Evolutionary conservation across 176 grass and related monocot genomes (phyloP).

Genomic region (Oryza australiensis): DNA sequence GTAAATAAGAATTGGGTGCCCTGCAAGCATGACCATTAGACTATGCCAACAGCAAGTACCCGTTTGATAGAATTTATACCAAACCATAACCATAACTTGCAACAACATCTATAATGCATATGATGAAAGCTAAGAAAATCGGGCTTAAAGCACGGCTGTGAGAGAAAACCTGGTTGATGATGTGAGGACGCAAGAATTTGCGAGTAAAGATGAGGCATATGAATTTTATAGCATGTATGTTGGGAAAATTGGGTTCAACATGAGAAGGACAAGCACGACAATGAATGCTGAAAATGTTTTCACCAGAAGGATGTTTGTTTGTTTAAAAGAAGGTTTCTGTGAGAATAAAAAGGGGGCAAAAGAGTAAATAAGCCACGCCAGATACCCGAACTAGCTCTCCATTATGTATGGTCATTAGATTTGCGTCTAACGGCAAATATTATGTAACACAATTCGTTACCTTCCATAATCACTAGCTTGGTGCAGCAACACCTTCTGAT

Average conservation of each 20-base stretch:
- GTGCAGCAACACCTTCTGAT: conserved; percentile 51
- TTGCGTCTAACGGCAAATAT: conserved; percentile 69
- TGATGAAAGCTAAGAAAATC: conserved; percentile 76
- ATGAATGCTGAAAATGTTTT: conserved; percentile 75
- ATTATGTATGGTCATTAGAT: conserved; percentile 83
- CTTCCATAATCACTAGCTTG: conserved; percentile 82
- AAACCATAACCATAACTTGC: conserved; percentile 78
- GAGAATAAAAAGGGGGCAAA: conserved; percentile 89
- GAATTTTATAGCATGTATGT: conserved; percentile 95
- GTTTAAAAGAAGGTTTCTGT: conserved; percentile 94
- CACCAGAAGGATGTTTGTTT: conserved; percentile 97
- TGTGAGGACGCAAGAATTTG: conserved; percentile 77
- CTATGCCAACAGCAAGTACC: conserved; percentile 86
- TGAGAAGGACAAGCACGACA: conserved; percentile 91
- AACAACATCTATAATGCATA: conserved; percentile 66
- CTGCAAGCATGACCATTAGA: conserved; percentile 83
- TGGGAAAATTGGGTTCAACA: conserved; percentile 78
- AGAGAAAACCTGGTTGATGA: conserved; percentile 82
- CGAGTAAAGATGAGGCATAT: conserved; percentile 85
- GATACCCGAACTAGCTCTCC: conserved; percentile 91
- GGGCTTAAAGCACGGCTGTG: conserved; percentile 73
- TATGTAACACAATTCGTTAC: conserved; percentile 88
- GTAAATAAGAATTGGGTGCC: conserved; percentile 87
- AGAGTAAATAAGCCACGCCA: conserved; percentile 83
- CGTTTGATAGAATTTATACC: conserved; percentile 81